Conservation (phyloP, 1,139 yeast species). For the Saccharomyces hybrid region DNA sequence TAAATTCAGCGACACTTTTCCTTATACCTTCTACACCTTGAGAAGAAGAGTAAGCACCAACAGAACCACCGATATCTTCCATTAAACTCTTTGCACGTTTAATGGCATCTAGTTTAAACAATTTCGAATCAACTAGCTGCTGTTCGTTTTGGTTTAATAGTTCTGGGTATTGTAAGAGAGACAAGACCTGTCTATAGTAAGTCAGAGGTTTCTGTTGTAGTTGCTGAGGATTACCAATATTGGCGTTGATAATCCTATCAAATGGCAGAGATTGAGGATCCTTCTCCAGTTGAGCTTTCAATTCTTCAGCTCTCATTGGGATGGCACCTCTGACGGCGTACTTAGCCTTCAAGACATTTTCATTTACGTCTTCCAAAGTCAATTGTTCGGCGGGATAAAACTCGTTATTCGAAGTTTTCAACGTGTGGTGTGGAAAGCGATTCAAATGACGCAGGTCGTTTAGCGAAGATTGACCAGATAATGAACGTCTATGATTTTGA, state of each 20-base stretch:
- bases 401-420: slow-evolving; percentile 6
- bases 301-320: slow-evolving; percentile 88
- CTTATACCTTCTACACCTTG: slow-evolving; percentile 76
- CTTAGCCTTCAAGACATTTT: slow-evolving; percentile 70
- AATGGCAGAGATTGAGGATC: slow-evolving; percentile 67
- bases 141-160: slow-evolving; percentile 12
- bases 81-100: slow-evolving; percentile 60
- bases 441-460: neutral
- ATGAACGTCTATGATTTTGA: neutral
- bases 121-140: slow-evolving; percentile 19
- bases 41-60: slow-evolving; percentile 91
- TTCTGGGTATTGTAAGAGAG: slow-evolving; percentile 78
- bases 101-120: slow-evolving; percentile 65
- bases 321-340: slow-evolving; percentile 94
- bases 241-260: slow-evolving; percentile 70
- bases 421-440: slow-evolving; percentile 3
- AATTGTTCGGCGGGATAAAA: slow-evolving; percentile 32
- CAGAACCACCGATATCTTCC: slow-evolving; percentile 56
- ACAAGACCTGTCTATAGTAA: slow-evolving; percentile 87
- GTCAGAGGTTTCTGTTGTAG: slow-evolving; percentile 88
- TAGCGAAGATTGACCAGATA: neutral
- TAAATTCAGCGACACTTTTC: slow-evolving; percentile 72
- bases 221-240: slow-evolving; percentile 97
- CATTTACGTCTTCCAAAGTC: slow-evolving; percentile 52
- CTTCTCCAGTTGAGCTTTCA: slow-evolving; percentile 46